phyloP scores from a whole-genome alignment of 176 grass and related monocot genomes.

The Lolium multiflorum region DNA sequence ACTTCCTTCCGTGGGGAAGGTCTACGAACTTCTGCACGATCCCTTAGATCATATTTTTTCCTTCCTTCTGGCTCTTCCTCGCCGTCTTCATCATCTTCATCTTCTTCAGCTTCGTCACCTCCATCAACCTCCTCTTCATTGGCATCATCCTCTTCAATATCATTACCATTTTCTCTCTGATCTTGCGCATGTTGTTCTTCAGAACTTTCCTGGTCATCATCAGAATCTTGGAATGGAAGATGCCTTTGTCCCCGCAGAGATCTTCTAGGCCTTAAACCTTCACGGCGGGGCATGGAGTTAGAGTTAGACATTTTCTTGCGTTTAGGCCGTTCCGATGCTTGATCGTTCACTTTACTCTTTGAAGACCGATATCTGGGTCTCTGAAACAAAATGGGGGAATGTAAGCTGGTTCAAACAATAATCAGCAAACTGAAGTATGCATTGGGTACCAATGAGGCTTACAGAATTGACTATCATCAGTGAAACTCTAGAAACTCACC shows the following conservation, averaged over 20 bases:
- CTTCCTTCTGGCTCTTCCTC: conserved; percentile 95
- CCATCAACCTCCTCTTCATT: conserved; percentile 82
- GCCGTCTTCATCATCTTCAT: conserved; percentile 95
- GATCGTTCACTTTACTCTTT: conserved; percentile 72
- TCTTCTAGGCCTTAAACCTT: conserved; percentile 92
- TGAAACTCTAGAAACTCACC: conserved; percentile 59
- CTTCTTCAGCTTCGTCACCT: conserved; percentile 88
- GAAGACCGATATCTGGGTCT: conserved; percentile 81
- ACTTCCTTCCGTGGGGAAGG: conserved; percentile 76
- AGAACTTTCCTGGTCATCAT: conserved; percentile 85
- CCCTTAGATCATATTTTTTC: conserved; percentile 90
- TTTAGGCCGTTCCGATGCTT: conserved; percentile 52
- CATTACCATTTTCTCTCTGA: conserved; percentile 87
- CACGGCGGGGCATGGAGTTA: conserved; percentile 77
- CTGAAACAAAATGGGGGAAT: conserved; percentile 42
- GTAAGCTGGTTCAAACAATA: conserved; percentile 16
- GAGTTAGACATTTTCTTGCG: conserved; percentile 66
- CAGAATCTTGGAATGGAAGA: conserved; percentile 76
- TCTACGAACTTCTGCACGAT: conserved; percentile 86
- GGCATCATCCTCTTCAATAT: conserved; percentile 78
- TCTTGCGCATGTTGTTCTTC: conserved; percentile 65
- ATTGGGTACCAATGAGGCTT: conserved; percentile 18
- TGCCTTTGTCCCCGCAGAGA: conserved; percentile 58
- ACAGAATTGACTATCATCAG: conserved; percentile 12
- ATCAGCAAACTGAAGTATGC: conserved; percentile 2